Base-by-base conservation (phyloP, 148 eudicot genomes). In the Heliosperma pusillum region DNA sequence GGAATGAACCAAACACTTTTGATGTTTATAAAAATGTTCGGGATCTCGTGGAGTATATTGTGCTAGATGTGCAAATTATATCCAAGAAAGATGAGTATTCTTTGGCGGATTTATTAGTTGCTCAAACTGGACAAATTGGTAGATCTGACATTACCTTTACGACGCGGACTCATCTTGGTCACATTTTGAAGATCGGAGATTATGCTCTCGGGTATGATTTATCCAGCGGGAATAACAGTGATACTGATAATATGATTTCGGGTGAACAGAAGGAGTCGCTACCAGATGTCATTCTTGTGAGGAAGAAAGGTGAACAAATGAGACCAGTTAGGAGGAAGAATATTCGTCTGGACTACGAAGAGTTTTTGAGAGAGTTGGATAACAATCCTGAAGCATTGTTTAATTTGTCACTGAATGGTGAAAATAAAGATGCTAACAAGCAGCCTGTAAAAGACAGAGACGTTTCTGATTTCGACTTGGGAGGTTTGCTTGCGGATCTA, bases 131-230 rank as follows among this genome's bases (percentile, higher is more conserved):
- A 22, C 86, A 89, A 74, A 86, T 83, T 72, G 93, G 93, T 9
- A 79, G 79, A 52, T 86, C 83, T 59, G 87, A 85, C 69, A 73
- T 40, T 1, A 69, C 80, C 33, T 81, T 87, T 67, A 68, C 62
- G 2, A 80, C 83, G 45, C 87, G 82, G 75, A 87, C 86, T 45
- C 90, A 90, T 87, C 66, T 90, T 44, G 90, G 95, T 71, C 77
- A 77, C 69, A 55, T 83, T 16, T 66, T 87, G 53, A 77, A 67
- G 52, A 78, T 86, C 10, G 96, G 89, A 12, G 90, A 88, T 68
- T 71, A 81, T 78, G 90, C 86, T 62, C 77, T 84, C 63, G 97
- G 97, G 33, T 91, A 86, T 75, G 90, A 86, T 63, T 63, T 91
- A 42, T 42, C 78, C 67, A 79, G 75, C 30, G 78, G 79, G 63